A percentile compares a stretch with the other conserved stretches of the same genome.
Evolutionary conservation across 106 monocot genomes (phyloP).

Genomic region (Apostasia shenzhenica): DNA sequence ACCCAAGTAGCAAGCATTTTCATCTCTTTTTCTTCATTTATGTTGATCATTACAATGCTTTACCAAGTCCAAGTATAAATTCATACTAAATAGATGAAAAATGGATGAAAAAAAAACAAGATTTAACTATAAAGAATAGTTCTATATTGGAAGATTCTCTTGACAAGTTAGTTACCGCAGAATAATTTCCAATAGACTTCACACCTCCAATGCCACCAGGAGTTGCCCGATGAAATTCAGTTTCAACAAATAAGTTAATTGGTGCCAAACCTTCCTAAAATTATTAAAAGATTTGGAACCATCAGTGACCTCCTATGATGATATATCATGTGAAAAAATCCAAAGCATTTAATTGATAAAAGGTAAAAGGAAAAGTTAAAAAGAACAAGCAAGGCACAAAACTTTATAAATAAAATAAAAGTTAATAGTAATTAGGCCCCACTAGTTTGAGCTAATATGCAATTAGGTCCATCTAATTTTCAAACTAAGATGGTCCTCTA

Average conservation of each 20-base stretch:
- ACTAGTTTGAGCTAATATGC: too few species aligned
- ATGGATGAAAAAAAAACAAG: not conserved
- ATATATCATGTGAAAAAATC: not conserved
- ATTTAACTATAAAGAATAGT: not conserved
- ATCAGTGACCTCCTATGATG: not conserved
- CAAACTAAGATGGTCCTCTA: too few species aligned
- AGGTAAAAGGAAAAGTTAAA: not conserved
- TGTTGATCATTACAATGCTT: not conserved
- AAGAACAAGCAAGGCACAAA: not conserved
- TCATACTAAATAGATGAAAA: not conserved
- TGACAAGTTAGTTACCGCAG: slow-evolving; percentile 43
- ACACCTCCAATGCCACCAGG: slow-evolving; percentile 79
- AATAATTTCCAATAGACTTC: slow-evolving; percentile 88
- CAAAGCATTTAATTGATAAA: not conserved
- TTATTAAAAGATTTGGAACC: not conserved
- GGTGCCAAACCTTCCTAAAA: slow-evolving; percentile 71
- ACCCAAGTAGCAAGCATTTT: not conserved
- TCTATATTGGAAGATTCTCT: not conserved
- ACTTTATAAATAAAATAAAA: not conserved
- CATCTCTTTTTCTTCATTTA: not conserved
- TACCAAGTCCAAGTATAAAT: not conserved
- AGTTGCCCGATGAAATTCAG: slow-evolving; percentile 60
- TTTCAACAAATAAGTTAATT: slow-evolving; percentile 63
- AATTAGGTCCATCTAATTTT: too few species aligned
- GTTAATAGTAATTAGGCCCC: too few species aligned